Evolutionary conservation across 2,329 filamentous ascomycete genomes (phyloP), one percentile per base, ranked within the genome.

Genomic region (Trichoderma lentiforme): DNA sequence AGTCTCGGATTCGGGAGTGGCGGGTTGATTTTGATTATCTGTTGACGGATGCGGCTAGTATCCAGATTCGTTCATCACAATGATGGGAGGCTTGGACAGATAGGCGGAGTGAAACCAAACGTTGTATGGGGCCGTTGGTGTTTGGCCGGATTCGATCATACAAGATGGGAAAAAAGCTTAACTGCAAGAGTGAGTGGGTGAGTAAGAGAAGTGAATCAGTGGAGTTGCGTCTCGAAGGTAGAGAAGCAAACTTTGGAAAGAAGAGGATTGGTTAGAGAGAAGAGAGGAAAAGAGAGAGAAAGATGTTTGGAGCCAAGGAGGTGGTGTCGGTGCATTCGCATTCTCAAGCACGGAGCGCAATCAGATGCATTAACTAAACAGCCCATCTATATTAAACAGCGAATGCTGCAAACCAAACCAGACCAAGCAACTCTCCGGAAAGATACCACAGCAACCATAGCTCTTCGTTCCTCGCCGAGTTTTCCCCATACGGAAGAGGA

Each of bases 401-500:
- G 26, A 43, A 43, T 56, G 26, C 15, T 56, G 66, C 36, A 28
- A 39, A 36, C 30, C 43, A 47, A 4, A 11, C 43, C 58, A 18
- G 26, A 47, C 43, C 58, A 32, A 56, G 18, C 26, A 14, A 32
- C 14, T 30, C 21, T 60, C 56, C 61, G n/a, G 24, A 70, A 69
- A 70, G 65, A 69, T 65, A 72, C 53, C 71, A 72, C 51, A 66
- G 71, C 71, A 72, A 72, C 71, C 66, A 56, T 43, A 58, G 51
- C 56, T 64, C 26, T 58, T 24, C 71, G 60, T 70, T 72, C 47
- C 65, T 72, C 57, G 71, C 68, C 60, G 71, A 70, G 18, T 53
- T 62, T 61, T 53, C 66, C 51, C 34, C 39, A 65, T 63, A 60
- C 47, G 56, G 63, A 63, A 71, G 74, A 76, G 77, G 77, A 79